Percentiles rank a stretch among this genome's conserved stretches.
These are phyloP conservation scores for Lagerstroemia speciosa DNA, from an alignment of 345 rosid species.

Conservation along the genomic window DNA sequence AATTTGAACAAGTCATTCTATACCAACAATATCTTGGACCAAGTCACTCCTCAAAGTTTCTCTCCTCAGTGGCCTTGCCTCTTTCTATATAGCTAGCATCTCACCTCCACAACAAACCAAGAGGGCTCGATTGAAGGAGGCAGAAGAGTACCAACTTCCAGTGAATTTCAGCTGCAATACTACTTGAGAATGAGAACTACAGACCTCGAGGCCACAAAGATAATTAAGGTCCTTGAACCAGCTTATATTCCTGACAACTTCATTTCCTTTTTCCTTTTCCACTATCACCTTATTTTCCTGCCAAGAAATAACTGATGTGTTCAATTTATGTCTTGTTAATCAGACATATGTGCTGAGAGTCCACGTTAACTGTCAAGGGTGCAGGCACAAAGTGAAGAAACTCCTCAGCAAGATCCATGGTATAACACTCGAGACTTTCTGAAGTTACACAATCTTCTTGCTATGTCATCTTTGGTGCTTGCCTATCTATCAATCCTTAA, in stretches of 20 bases:
- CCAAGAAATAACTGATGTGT: background rate
- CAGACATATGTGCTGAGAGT: constrained; percentile 63
- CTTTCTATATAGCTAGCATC: background rate
- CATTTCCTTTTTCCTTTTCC: background rate
- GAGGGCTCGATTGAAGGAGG: background rate
- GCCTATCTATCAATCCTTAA: no score
- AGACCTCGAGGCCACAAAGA: background rate
- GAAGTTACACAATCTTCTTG: background rate
- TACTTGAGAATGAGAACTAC: background rate
- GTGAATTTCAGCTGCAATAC: background rate
- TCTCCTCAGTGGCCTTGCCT: background rate
- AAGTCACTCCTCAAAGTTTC: background rate
- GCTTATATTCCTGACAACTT: background rate
- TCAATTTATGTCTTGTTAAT: background rate
- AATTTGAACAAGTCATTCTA: background rate
- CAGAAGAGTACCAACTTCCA: background rate
- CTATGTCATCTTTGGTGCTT: background rate
- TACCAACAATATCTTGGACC: background rate
- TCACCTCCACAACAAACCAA: background rate
- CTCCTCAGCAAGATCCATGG: constrained; percentile 66
- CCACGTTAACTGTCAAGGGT: constrained; percentile 67
- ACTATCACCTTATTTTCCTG: background rate
- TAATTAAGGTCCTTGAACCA: background rate
- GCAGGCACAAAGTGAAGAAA: constrained; percentile 59
- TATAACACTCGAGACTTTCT: constrained; percentile 8